phyloP scores from a whole-genome alignment of 768 basidiomycete genomes.

The Tricholoma matsutake region DNA sequence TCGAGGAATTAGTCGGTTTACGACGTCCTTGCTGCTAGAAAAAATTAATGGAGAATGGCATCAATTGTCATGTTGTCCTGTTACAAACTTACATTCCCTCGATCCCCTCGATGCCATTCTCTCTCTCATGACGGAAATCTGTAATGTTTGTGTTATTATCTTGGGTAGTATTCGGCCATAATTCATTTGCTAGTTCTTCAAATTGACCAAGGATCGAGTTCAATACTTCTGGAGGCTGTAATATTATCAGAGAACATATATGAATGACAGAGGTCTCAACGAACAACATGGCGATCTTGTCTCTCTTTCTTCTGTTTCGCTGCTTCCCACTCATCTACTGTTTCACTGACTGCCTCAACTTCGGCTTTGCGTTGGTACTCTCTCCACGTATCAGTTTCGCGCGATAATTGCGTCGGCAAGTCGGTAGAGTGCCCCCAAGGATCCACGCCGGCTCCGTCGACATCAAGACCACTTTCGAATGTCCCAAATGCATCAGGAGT shows the following conservation, averaged over 20 bases:
- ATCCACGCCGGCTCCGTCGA: slow-evolving; percentile 24
- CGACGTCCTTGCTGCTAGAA: slow-evolving; percentile 34
- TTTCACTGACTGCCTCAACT: not conserved
- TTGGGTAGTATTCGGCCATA: slow-evolving; percentile 41
- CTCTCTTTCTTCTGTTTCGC: slow-evolving; percentile 57
- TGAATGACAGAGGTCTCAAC: slow-evolving; percentile 27
- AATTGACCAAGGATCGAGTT: slow-evolving; percentile 53
- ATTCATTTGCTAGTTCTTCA: slow-evolving; percentile 45
- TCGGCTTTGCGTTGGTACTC: slow-evolving; percentile 19
- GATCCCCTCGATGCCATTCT: slow-evolving; percentile 45
- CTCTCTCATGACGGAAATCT: slow-evolving; percentile 32
- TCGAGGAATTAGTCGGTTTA: slow-evolving; percentile 46
- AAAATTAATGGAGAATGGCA: not conserved
- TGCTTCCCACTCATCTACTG: slow-evolving; percentile 64
- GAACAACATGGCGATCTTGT: slow-evolving; percentile 62
- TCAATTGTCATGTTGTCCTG: not conserved
- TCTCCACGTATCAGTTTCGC: slow-evolving; percentile 38
- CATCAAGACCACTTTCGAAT: slow-evolving; percentile 50
- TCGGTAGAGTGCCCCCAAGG: slow-evolving; percentile 34
- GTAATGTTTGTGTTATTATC: slow-evolving; percentile 15
- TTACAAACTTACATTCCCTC: slow-evolving; percentile 55
- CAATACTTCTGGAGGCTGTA: slow-evolving; percentile 68
- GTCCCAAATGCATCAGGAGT: slow-evolving; percentile 59
- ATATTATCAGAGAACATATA: slow-evolving; percentile 16
- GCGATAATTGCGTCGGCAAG: slow-evolving; percentile 9